Conservation (phyloP, 805 yeast genomes). For the Peterozyma xylosa region DNA sequence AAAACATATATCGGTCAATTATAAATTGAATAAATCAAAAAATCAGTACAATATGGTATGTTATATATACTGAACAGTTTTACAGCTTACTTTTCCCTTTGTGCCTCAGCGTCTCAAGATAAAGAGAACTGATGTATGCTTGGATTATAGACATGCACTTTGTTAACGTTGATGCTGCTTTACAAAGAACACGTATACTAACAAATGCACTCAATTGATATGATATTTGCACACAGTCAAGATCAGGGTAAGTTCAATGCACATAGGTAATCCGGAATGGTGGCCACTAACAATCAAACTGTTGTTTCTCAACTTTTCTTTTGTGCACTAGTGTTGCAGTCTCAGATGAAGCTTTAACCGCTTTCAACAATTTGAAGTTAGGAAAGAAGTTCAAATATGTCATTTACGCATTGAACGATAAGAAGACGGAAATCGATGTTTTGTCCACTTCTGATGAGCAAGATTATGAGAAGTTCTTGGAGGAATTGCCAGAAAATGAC, state of each 20-base stretch:
- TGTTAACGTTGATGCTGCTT: too few relatives aligned
- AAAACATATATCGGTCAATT: too few relatives aligned
- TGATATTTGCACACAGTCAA: constrained; percentile 10
- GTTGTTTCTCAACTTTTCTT: neutral
- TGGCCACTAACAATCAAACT: neutral
- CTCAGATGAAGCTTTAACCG: constrained; percentile 80
- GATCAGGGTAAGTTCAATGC: constrained; percentile 16
- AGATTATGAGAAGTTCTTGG: constrained; percentile 82
- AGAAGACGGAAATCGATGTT: constrained; percentile 85
- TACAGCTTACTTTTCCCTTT: too few relatives aligned
- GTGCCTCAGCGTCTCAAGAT: too few relatives aligned
- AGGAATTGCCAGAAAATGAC: constrained; percentile 88
- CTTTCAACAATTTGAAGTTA: constrained; percentile 93
- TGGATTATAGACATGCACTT: too few relatives aligned
- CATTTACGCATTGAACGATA: constrained; percentile 72
- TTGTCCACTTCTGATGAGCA: constrained; percentile 69
- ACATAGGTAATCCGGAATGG: too few relatives aligned
- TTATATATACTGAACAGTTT: too few relatives aligned
- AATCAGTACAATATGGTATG: too few relatives aligned
- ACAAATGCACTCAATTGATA: too few relatives aligned
- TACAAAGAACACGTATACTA: too few relatives aligned
- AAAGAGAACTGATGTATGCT: too few relatives aligned
- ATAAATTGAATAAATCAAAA: too few relatives aligned
- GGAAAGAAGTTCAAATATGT: constrained; percentile 85
- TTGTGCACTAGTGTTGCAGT: constrained; percentile 56